Base-by-base conservation (phyloP, 2,329 filamentous ascomycete genomes). In the Alternaria metachromatica region DNA sequence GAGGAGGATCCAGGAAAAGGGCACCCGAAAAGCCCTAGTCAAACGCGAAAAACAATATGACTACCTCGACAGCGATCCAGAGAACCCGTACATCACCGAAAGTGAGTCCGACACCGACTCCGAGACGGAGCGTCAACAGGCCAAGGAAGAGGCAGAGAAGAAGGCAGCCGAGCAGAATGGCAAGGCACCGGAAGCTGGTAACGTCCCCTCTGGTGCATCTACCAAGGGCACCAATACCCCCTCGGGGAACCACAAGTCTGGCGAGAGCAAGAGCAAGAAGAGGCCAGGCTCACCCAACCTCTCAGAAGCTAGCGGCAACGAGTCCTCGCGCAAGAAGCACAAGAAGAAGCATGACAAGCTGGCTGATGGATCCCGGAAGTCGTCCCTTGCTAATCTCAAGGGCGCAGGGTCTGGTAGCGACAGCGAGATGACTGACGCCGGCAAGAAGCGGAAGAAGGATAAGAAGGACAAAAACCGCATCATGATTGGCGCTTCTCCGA, bases 291-390 rank as follows among this genome's bases (percentile, higher is more conserved):
- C 94, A 15, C 93, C 94, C 4, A 91, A 94, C 68, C 86, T 92
- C 30, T 97, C 94, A 2, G 95, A 98, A 77, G 93, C 93, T 10
- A 97, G 93, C 77, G 95, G 93, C 57, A 96, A 94, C 71, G 95
- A 98, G 78, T 95, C 92, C 1, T 88, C 90, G 23, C 90, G 91
- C 69, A 93, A 92, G 83, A 74, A 73, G 62, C 77, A 80, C 37
- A 84, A 83, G 72, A 82, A 82, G 72, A 76, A 76, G 46, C 75
- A 74, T 58, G 70, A 69, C 23, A 74, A 71, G 58, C 68, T 76
- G 20, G 53, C 60, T 25, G 71, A 77, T 46, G 70, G 69, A 21
- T 72, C 72, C 18, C 73, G 72, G 43, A 77, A 76, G 60, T 69
- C 67, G 5, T 58, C 70, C 9, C 62, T 72, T 74, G 64, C 64